Percentiles rank a stretch among this genome's conserved stretches.
phyloP scores from a whole-genome alignment of 768 basidiomycete genomes.

The Suillus lakei region DNA sequence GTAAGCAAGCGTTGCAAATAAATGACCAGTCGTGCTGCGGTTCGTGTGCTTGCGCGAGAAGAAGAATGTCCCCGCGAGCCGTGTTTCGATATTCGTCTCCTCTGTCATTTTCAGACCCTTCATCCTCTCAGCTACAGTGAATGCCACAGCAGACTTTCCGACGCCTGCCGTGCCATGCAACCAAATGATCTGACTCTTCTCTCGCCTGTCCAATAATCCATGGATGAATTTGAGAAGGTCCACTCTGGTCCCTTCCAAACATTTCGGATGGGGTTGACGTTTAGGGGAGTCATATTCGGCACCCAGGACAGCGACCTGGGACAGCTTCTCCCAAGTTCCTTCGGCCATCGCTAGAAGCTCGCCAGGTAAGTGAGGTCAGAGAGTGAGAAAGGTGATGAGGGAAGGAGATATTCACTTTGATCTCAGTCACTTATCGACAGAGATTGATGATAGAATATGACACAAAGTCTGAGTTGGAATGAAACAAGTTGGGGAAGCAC shows the following conservation, averaged over 20 bases:
- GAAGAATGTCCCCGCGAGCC: not conserved
- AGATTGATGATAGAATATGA: not conserved
- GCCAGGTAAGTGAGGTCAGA: not conserved
- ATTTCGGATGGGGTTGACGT: not conserved
- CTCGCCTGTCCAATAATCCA: not conserved
- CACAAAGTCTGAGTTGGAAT: not conserved
- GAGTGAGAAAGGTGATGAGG: too few species aligned
- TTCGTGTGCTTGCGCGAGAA: not conserved
- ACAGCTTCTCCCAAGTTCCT: conserved; percentile 4
- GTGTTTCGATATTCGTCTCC: not conserved
- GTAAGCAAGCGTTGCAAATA: not conserved
- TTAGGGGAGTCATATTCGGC: not conserved
- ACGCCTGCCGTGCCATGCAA: not conserved
- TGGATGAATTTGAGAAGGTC: not conserved
- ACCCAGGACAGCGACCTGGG: not conserved
- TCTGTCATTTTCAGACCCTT: not conserved
- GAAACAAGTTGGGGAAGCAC: too few species aligned
- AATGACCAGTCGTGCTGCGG: not conserved
- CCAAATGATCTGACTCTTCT: not conserved
- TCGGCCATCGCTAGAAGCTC: not conserved
- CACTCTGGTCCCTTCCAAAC: not conserved
- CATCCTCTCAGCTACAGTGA: not conserved
- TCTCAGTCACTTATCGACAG: not conserved
- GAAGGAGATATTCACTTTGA: not conserved
- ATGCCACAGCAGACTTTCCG: not conserved